Percentiles rank a stretch among this genome's conserved stretches.
These are phyloP conservation scores for Monosporascus sp. DNA, from an alignment of 2,329 filamentous ascomycete genomes.

Conservation along the genomic window DNA sequence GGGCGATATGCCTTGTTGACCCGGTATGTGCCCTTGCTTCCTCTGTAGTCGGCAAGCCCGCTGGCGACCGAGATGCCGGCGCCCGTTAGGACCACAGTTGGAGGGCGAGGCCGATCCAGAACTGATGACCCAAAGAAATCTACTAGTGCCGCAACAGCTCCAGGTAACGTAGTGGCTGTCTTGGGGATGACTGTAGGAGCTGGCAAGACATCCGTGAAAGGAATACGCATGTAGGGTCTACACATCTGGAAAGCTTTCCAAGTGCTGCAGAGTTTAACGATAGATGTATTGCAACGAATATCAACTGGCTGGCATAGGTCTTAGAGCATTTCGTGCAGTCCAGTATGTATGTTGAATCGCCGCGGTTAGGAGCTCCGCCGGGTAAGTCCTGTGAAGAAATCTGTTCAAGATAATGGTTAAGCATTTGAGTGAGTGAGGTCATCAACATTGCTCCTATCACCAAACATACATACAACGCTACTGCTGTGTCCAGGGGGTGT, in stretches of 20 bases:
- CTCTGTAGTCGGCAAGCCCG: conserved; percentile 88
- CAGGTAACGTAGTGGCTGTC: conserved; percentile 62
- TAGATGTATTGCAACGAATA: no score
- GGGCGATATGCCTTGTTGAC: conserved; percentile 86
- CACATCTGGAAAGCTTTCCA: conserved; percentile 40
- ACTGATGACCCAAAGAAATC: conserved; percentile 66
- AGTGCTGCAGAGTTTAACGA: no score
- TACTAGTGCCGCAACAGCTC: conserved; percentile 71
- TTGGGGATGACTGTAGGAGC: conserved; percentile 68
- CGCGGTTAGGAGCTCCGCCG: no score
- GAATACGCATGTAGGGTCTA: conserved; percentile 77
- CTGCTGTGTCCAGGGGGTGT: no score
- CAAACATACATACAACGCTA: no score
- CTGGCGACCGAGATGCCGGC: conserved; percentile 92
- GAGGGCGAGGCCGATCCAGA: conserved; percentile 40
- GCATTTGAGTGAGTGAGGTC: no score
- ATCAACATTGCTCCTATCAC: no score
- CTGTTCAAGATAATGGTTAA: no score
- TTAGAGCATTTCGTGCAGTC: no score
- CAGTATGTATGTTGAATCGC: no score
- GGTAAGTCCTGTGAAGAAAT: no score
- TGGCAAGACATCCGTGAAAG: conserved; percentile 79
- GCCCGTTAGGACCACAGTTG: conserved; percentile 58
- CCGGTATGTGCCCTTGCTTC: conserved; percentile 83
- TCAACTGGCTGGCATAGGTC: no score